Evolutionary conservation across 176 grass and related monocot species (phyloP).

Genomic region (Zea luxurians): DNA sequence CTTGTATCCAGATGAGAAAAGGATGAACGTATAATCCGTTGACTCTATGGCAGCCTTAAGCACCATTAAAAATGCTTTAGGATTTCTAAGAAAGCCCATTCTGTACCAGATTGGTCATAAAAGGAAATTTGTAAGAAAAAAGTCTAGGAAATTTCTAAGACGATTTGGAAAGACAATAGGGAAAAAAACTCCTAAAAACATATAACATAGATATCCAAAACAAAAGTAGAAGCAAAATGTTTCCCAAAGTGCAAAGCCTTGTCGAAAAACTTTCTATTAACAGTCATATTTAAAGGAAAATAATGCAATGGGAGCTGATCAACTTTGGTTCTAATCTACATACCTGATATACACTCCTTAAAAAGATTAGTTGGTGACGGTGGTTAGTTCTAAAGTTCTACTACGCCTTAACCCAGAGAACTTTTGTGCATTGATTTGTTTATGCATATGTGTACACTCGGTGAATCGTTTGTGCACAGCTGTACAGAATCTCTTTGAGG

Average conservation of each 20-base stretch:
- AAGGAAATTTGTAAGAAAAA: background rate
- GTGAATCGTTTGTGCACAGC: background rate
- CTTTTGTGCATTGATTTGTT: background rate
- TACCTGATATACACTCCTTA: background rate
- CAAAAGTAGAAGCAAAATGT: background rate
- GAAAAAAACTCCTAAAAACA: constrained; percentile 1
- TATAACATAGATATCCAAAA: background rate
- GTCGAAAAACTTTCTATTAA: constrained; percentile 7
- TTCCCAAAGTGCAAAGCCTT: background rate
- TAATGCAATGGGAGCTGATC: background rate
- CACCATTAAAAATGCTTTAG: constrained; percentile 69
- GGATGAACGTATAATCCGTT: constrained; percentile 62
- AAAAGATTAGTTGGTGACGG: background rate
- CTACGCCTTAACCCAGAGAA: background rate
- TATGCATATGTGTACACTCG: background rate
- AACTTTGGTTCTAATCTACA: background rate
- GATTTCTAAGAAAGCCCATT: constrained; percentile 96
- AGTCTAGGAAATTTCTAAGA: background rate
- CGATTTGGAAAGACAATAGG: background rate
- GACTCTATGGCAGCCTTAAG: constrained; percentile 65
- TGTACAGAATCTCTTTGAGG: constrained; percentile 3
- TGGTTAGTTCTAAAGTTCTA: background rate
- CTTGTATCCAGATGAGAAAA: constrained; percentile 77
- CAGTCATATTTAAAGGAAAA: constrained; percentile 3
- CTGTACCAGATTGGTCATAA: constrained; percentile 49